Evolutionary conservation across 148 eudicot genomes (phyloP).

Genomic region (Amaranthus palmeri): DNA sequence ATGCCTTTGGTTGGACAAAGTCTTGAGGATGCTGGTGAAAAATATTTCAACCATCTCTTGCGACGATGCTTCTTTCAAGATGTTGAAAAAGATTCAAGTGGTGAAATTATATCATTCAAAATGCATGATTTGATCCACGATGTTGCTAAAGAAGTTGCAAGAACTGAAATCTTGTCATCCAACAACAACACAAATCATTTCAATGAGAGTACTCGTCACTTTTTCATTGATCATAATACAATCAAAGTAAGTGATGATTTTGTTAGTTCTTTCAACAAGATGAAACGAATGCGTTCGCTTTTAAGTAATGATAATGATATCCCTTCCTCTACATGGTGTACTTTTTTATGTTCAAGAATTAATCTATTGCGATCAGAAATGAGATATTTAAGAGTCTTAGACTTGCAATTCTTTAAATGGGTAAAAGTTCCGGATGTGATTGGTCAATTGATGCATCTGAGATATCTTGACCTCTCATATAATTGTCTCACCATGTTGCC

Average conservation of each 20-base stretch:
- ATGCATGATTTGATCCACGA: slow-evolving; percentile 24
- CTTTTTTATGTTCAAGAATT: too few relatives aligned
- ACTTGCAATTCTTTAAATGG: neutral
- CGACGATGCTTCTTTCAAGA: slow-evolving; percentile 25
- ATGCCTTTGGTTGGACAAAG: neutral
- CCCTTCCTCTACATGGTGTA: too few relatives aligned
- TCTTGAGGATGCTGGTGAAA: slow-evolving; percentile 20
- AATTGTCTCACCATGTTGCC: neutral
- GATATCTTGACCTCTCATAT: slow-evolving; percentile 3
- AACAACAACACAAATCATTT: neutral
- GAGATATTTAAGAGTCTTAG: slow-evolving; percentile 3
- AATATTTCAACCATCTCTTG: slow-evolving; percentile 8
- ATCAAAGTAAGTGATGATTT: neutral
- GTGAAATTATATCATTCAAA: slow-evolving; percentile 9
- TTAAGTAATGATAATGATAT: neutral
- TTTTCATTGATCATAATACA: neutral
- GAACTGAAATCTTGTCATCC: neutral
- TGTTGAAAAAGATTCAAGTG: neutral
- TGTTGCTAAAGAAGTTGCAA: slow-evolving; percentile 8
- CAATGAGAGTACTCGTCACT: neutral
- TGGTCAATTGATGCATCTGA: slow-evolving; percentile 2
- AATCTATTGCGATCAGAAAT: neutral
- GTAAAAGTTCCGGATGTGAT: neutral
- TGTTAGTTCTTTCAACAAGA: neutral
- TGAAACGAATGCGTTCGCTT: neutral